These are phyloP conservation scores for Pythium brassicae DNA, from an alignment of 352 stramenopile species.

Conservation along the genomic window DNA sequence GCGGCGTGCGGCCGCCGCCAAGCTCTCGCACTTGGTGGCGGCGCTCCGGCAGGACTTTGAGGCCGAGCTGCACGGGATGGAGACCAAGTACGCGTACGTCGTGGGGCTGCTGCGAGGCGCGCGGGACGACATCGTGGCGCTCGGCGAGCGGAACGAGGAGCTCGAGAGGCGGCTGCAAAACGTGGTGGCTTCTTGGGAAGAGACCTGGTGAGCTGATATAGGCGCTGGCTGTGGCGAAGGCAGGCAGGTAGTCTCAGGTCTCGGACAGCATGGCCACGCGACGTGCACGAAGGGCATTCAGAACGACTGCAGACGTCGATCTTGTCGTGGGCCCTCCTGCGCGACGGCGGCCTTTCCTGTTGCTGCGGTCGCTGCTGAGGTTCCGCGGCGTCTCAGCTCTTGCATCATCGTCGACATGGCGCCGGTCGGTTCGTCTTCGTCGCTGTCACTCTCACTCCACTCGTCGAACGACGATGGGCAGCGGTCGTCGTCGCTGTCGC, in stretches of 20 bases:
- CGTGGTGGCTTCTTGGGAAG: constrained; percentile 32
- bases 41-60: constrained; percentile 50
- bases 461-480: neutral
- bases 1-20: constrained; percentile 37
- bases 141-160: constrained; percentile 47
- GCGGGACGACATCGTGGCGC: constrained; percentile 55
- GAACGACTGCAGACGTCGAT: neutral
- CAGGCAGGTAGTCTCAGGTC: neutral
- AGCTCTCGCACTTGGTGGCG: constrained; percentile 43
- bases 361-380: neutral
- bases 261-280: too few species aligned
- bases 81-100: constrained; percentile 45
- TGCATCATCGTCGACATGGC: neutral
- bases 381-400: neutral
- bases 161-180: constrained; percentile 44
- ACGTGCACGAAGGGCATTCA: neutral
- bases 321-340: neutral
- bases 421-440: neutral
- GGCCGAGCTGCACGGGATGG: constrained; percentile 38
- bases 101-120: constrained; percentile 50
- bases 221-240: too few species aligned
- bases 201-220: constrained; percentile 34
- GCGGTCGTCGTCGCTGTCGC: neutral
- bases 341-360: neutral
- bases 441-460: neutral